phyloP scores from a whole-genome alignment of 169 alveolate species.

The Plasmodium gonderi region DNA sequence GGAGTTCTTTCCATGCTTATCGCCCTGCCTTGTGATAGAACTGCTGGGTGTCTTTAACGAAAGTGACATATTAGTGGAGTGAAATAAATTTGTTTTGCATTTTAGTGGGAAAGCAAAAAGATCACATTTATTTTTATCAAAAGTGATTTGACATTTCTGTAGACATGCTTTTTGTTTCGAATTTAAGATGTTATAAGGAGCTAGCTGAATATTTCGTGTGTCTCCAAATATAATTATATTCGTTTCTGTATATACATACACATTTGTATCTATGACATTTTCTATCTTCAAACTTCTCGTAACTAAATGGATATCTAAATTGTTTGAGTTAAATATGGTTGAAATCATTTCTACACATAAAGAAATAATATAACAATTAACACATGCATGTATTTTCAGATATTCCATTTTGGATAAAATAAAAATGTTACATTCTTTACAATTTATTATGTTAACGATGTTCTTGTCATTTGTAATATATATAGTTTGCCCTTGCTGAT shows the following conservation, averaged over 20 bases:
- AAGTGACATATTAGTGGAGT: background rate
- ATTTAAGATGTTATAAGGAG: constrained; percentile 60
- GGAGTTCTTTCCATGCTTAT: background rate
- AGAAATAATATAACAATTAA: constrained; percentile 19
- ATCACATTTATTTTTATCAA: constrained; percentile 31
- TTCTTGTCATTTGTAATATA: constrained; percentile 36
- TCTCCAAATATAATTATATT: constrained; percentile 67
- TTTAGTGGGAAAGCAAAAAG: constrained; percentile 63
- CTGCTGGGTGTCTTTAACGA: background rate
- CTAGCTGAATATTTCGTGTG: constrained; percentile 56
- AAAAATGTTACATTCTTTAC: constrained; percentile 66
- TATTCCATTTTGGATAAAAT: constrained; percentile 22
- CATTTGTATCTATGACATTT: constrained; percentile 58
- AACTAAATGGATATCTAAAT: constrained; percentile 51
- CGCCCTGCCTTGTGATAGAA: background rate
- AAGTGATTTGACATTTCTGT: background rate
- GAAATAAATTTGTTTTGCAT: constrained; percentile 18
- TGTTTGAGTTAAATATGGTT: constrained; percentile 20
- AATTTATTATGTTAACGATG: constrained; percentile 36
- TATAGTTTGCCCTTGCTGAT: constrained; percentile 15
- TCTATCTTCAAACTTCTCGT: constrained; percentile 51
- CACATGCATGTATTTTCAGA: constrained; percentile 43
- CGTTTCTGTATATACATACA: constrained; percentile 62
- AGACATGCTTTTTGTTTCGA: constrained; percentile 23
- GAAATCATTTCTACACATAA: constrained; percentile 40